These are phyloP conservation scores for Cryoendolithus antarcticus DNA, from an alignment of 2,329 filamentous ascomycete species.

Conservation along the genomic window DNA sequence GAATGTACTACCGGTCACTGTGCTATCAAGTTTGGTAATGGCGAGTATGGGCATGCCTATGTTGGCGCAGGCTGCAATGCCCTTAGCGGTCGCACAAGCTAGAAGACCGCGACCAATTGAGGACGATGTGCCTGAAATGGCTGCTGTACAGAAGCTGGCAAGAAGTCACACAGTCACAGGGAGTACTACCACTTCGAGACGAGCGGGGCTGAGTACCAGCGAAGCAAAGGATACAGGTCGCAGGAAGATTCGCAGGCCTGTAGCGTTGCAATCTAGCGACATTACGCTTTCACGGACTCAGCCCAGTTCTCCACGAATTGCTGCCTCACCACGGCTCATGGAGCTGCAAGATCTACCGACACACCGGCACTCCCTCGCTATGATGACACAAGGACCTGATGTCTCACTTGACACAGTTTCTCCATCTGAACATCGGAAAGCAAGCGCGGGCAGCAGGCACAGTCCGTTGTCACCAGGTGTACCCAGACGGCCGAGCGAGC, in stretches of 20 bases:
- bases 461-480: constrained; percentile 25
- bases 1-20: constrained; percentile 67
- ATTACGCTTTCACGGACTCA: constrained; percentile 4
- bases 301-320: constrained; percentile 5
- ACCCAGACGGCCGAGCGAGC: constrained; percentile 23
- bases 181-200: constrained; percentile 30
- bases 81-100: constrained; percentile 69
- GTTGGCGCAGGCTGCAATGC: constrained; percentile 66
- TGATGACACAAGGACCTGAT: constrained; percentile 8
- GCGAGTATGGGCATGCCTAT: constrained; percentile 64
- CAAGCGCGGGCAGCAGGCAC: constrained; percentile 1
- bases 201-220: constrained; percentile 25
- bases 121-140: constrained; percentile 39
- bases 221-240: constrained; percentile 14
- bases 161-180: constrained; percentile 58
- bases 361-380: constrained; percentile 29
- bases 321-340: neutral
- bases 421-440: constrained; percentile 4
- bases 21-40: constrained; percentile 68
- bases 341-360: neutral
- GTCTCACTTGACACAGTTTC: too few species aligned
- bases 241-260: constrained; percentile 24
- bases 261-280: constrained; percentile 9
- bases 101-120: constrained; percentile 56
- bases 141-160: constrained; percentile 43